Base-by-base conservation (phyloP, 257 asterid species). In the Przewalskia tangutica region DNA sequence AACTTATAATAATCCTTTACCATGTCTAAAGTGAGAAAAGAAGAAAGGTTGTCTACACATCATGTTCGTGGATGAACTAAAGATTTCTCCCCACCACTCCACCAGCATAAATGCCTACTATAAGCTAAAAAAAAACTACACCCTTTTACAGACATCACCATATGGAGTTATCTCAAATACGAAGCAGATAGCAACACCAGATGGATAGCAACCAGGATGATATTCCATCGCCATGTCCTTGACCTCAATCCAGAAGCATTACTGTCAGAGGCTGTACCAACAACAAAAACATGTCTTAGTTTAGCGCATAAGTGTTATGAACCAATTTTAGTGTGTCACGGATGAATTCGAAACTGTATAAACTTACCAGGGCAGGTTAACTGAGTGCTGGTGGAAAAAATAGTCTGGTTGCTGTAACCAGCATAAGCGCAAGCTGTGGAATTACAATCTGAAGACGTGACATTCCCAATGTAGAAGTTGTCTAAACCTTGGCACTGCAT, bases 331-430 rank as follows among this genome's bases (percentile, higher is more conserved):
- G 32, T 8, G 16, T 67, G 59, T 3, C 53, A 0, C 7, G 14
- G 53, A 42, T 32, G 5, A n/a, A 8, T 67, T 9, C 8, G 76
- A 16, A 67, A 42, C 77, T 17, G 55, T 1, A 68, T 68, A 11
- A 68, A 88, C 95, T 79, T 46, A 93, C 97, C 92, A 27, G 94
- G 89, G 83, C 98, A 95, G 82, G 94, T 92, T 5, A 91, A 86
- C 11, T 83, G 83, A 18, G 58, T 8, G 79, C 82, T 85, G 27
- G 89, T 3, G 60, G 82, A 88, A 36, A 83, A 83, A 81, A 92
- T 84, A 17, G 86, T 85, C 76, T 77, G 87, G 85, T 50, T 50
- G 82, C 81, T 86, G 86, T 88, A 92, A 81, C 98, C 98, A 77
- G 93, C 83, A 65, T 95, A 95, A 53, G 94, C 82, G 71, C 98